Evolutionary conservation across 306 rosid genomes (phyloP), one percentile per base, ranked within the genome.

Genomic region (Herpetospermum pedunculosum): DNA sequence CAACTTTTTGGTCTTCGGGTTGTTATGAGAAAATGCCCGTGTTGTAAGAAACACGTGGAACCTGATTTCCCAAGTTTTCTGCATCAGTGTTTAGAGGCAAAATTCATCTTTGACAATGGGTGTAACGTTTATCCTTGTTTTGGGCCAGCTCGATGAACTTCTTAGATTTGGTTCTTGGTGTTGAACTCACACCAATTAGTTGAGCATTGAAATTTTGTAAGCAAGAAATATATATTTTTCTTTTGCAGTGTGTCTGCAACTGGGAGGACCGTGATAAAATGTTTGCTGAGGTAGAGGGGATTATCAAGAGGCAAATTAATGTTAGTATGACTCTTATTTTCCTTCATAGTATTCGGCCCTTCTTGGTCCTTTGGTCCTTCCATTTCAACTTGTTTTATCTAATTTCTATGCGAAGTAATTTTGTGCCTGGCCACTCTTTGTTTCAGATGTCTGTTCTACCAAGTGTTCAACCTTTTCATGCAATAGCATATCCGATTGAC

Each of bases 381-480:
- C 37, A 2, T 10, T 64, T 19, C 50, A 38, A 65, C 9, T 16
- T 70, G 4, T 28, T 69, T 26, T 29, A 14, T 70, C 43, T 43
- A 15, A n/a, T 28, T 43, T 15, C 70, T 63, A 41, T 38, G 50
- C 16, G 7, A 21, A 1, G 72, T 64, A 70, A 26, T 70, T 70
- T 46, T 44, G 18, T 70, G 26, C 16, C 57, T 29, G 43, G 8
- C 57, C 2, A 52, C 37, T 23, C 23, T 29, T 34, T 60, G 70
- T 68, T 81, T 75, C 89, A 95, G 99, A 87, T 89, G 88, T 91
- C 99, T 23, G 92, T 95, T 83, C 94, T 95, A 78, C 99, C 99
- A 23, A 95, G 99, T 76, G 99, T 95, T 73, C 99, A 95, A 80
- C 99, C 99, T 73, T 95, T 95, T 88, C 99, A 95, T 74, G 99